Evolutionary conservation across 23 red algal species (phyloP).

Genomic region (Chondrus crispus): DNA sequence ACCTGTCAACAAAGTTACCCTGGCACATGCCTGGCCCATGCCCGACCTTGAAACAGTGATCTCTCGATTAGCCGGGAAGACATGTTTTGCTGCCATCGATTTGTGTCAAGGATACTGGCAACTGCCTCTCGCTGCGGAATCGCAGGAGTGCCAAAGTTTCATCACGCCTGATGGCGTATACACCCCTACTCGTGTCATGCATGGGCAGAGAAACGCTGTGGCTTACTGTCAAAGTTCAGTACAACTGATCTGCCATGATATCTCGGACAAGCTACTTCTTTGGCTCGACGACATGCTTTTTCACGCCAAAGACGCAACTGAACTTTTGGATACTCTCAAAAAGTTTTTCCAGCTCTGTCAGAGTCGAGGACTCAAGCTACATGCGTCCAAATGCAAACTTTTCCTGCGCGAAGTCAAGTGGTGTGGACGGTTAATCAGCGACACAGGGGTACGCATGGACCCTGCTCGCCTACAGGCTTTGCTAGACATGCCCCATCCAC

Average conservation of each 20-base stretch:
- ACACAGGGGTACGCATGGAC: neutral
- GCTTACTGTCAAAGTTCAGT: neutral
- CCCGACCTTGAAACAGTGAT: neutral
- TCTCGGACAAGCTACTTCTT: neutral
- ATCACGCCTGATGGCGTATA: neutral
- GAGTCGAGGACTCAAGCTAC: neutral
- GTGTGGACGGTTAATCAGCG: neutral
- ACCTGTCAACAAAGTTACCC: neutral
- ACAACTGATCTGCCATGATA: neutral
- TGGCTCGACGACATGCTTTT: slow-evolving; percentile 37
- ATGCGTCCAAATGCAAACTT: neutral
- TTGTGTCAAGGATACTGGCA: neutral
- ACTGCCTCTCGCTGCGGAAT: neutral
- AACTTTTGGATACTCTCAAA: neutral
- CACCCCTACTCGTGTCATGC: neutral
- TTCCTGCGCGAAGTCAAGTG: neutral
- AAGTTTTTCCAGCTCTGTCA: slow-evolving; percentile 1
- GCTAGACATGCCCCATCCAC: neutral
- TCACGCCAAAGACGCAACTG: neutral
- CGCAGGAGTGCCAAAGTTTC: slow-evolving; percentile 21
- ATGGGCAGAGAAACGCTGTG: neutral
- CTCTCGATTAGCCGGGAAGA: neutral
- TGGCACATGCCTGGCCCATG: neutral
- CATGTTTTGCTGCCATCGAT: neutral
- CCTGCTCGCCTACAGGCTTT: neutral